Percentiles rank a stretch among this genome's conserved stretches.
Evolutionary conservation across 1,284 basidiomycete genomes (phyloP).

Genomic region (Ceratobasidium sp.): DNA sequence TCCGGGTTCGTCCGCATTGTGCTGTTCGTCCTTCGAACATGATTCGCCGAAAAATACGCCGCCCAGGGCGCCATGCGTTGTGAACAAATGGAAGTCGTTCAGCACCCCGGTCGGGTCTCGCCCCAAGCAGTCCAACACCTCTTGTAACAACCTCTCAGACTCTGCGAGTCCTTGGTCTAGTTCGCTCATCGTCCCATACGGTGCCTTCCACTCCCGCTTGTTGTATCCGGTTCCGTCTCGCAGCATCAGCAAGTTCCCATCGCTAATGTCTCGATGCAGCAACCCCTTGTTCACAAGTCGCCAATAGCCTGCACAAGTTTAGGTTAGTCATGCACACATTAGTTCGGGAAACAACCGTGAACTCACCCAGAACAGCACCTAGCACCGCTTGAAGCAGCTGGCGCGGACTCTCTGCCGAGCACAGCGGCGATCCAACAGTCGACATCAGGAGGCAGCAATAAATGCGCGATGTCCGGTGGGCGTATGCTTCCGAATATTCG

Average conservation of each 20-base stretch:
- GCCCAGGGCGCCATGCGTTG: neutral
- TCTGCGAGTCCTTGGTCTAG: neutral
- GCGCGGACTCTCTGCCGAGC: neutral
- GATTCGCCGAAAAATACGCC: too few relatives aligned
- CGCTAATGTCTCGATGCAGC: constrained; percentile 29
- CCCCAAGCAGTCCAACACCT: neutral
- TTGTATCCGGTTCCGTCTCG: neutral
- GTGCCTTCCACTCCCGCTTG: neutral
- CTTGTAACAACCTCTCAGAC: neutral
- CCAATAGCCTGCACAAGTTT: constrained; percentile 25
- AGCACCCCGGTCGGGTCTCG: constrained; percentile 16
- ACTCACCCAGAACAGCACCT: constrained; percentile 6
- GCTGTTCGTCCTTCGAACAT: too few relatives aligned
- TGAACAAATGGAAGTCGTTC: constrained; percentile 16
- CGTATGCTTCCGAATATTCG: neutral
- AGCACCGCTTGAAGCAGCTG: neutral
- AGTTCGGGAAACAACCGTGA: neutral
- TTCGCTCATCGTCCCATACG: neutral
- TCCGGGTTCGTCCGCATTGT: too few relatives aligned
- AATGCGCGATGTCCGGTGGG: neutral
- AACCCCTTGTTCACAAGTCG: constrained; percentile 4
- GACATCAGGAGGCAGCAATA: constrained; percentile 11
- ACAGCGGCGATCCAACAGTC: constrained; percentile 9
- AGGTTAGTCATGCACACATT: neutral
- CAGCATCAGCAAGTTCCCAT: constrained; percentile 16